Base-by-base conservation (phyloP, 108 stramenopile genomes). In the Fragilariopsis cylindrus region DNA sequence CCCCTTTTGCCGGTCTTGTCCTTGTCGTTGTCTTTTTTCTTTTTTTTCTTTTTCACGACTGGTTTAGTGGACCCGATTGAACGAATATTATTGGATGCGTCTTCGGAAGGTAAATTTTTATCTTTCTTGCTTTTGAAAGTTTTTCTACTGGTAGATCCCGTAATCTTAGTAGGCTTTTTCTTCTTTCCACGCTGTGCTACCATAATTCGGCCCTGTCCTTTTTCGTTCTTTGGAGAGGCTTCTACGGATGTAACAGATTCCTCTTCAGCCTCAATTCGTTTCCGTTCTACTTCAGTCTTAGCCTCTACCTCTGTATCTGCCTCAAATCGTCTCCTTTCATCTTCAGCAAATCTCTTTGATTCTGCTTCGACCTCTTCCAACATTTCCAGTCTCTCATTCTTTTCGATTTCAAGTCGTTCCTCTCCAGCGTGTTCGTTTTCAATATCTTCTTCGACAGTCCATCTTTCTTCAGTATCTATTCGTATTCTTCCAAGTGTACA, bases 321-420 rank as follows among this genome's bases (percentile, higher is more conserved):
- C 52, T 53, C 52, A n/a, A 53, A 53, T n/a, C 52, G 52, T 53
- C 52, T 53, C 52, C 15, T n/a, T 53, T 53, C 52, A 30, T 30
- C 30, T 30, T 30, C 30, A 30, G 30, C 30, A 30, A 30, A 1
- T 30, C 30, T 30, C 30, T 30, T 30, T 30, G 30, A 30, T 30
- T 30, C 0, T 30, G 30, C 30, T 30, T 30, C 30, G 30, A 30
- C 2, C 30, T 30, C 30, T 30, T 30, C 30, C 30, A 30, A 30
- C 2, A 0, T 30, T 30, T 30, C 0, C 30, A 30, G 30, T 30
- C 30, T 30, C 30, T 30, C 30, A 30, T 30, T 30, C 30, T 30
- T 30, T 30, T 30, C 30, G 30, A 30, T 30, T 30, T 30, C 30
- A 30, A 30, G 30, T 30, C 30, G 30, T 53, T 53, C 52, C 52